Base-by-base conservation (phyloP, 305 asterid genomes). In the Euphrasia arctica region DNA sequence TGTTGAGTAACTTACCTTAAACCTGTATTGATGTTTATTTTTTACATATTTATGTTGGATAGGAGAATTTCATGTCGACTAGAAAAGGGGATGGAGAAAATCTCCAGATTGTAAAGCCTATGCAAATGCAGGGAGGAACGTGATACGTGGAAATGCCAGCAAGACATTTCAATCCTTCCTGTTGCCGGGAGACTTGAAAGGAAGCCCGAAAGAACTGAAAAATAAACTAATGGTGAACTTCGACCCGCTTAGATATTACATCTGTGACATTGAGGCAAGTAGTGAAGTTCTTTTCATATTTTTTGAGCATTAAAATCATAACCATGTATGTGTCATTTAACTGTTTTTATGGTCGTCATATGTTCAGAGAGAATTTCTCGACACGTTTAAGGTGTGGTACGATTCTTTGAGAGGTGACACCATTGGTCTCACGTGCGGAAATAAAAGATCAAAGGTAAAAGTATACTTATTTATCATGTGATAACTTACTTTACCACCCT, bases 321-420 rank as follows among this genome's bases (percentile, higher is more conserved):
- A 18, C 22, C 22, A 18, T 18, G 22, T 18, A 18, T 18, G 22
- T 18, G 1, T 18, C 22, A 18, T 18, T 51, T 50, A 73, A 57
- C 63, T 60, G 14, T 54, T 64, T 60, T 55, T 54, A 14, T 69
- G 62, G 45, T 47, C 9, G 43, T 70, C 45, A 1, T 25, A 52
- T 74, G 39, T 59, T 80, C 95, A 94, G 99, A 82, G 72, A 63
- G 93, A 67, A 72, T 86, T 88, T 58, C 82, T 87, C 0, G 82
- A 78, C 67, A 78, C 42, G 73, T 85, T 90, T 71, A 94, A 86
- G 79, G 86, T 94, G 62, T 94, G 99, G 99, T 85, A 81, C 45
- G 22, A 18, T 18, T 18, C 22, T 18, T 18, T 18, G 22, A 18
- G 22, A 18, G 22, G 22, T 18, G 22, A 18, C 22, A 18, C 22